Evolutionary conservation across 192 early-diverging fungal species (phyloP).

Genomic region (Podila clonocystis): DNA sequence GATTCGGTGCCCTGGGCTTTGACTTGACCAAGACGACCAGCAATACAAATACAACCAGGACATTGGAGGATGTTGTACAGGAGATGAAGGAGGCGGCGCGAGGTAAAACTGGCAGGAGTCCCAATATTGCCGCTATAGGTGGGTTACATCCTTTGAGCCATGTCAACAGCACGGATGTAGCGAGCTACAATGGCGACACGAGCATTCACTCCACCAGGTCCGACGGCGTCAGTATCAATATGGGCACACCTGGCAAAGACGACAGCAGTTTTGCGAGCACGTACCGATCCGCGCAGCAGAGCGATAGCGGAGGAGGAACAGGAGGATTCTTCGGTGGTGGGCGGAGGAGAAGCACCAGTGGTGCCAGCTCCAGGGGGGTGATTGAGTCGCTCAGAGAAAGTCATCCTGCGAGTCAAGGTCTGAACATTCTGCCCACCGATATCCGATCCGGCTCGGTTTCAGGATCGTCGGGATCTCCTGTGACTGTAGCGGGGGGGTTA

Average conservation of each 20-base stretch:
- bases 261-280: too few relatives aligned
- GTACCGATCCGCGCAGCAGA: too few relatives aligned
- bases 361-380: not conserved
- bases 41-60: conserved; percentile 12
- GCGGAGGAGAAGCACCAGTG: not conserved
- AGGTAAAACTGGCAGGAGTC: conserved; percentile 9
- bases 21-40: conserved; percentile 29
- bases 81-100: conserved; percentile 40
- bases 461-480: conserved; percentile 1
- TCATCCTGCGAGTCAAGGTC: conserved; percentile 18
- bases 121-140: not conserved
- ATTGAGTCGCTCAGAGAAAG: conserved; percentile 16
- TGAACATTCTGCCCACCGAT: conserved; percentile 10
- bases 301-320: too few relatives aligned
- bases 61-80: conserved; percentile 34
- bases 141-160: not conserved
- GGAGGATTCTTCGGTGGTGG: too few relatives aligned
- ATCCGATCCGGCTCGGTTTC: not conserved
- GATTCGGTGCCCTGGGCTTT: conserved; percentile 11
- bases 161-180: not conserved
- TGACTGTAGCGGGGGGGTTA: not conserved
- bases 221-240: not conserved
- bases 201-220: not conserved
- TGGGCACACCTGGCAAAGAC: not conserved
- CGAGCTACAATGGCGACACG: too few relatives aligned